These are phyloP conservation scores for Fistulinella prunicolor DNA, from an alignment of 768 basidiomycete species.

Conservation along the genomic window DNA sequence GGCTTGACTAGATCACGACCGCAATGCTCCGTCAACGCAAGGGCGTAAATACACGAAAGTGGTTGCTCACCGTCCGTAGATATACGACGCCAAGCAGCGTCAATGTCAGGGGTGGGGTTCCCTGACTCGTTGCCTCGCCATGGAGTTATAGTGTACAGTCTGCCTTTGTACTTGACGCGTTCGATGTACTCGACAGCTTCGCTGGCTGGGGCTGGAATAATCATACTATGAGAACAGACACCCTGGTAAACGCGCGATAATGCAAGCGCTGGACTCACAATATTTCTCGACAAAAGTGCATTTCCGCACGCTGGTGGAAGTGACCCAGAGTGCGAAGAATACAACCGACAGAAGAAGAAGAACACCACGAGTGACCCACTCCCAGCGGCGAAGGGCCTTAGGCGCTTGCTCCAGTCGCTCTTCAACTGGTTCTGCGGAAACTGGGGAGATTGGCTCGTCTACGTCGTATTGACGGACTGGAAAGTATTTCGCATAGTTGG, in stretches of 20 bases:
- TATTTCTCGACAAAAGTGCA: conserved; percentile 1
- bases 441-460: background rate
- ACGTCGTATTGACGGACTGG: background rate
- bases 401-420: background rate
- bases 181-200: conserved; percentile 8
- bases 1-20: background rate
- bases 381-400: background rate
- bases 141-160: conserved; percentile 2
- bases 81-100: conserved; percentile 8
- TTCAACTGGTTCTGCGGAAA: background rate
- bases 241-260: too few species aligned
- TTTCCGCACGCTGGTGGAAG: background rate
- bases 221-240: too few species aligned
- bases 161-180: conserved; percentile 2
- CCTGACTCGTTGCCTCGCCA: conserved; percentile 7
- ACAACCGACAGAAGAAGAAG: background rate
- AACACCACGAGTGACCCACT: conserved; percentile 3
- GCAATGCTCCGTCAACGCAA: background rate
- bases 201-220: conserved; percentile 7
- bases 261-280: conserved; percentile 2
- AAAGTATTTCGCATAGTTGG: background rate
- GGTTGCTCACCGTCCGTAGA: background rate
- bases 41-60: too few species aligned
- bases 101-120: conserved; percentile 7
- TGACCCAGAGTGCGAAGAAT: conserved; percentile 8